Evolutionary conservation across 352 stramenopile genomes (phyloP), one percentile per base, ranked within the genome.

Genomic region (Phytophthora idaei): DNA sequence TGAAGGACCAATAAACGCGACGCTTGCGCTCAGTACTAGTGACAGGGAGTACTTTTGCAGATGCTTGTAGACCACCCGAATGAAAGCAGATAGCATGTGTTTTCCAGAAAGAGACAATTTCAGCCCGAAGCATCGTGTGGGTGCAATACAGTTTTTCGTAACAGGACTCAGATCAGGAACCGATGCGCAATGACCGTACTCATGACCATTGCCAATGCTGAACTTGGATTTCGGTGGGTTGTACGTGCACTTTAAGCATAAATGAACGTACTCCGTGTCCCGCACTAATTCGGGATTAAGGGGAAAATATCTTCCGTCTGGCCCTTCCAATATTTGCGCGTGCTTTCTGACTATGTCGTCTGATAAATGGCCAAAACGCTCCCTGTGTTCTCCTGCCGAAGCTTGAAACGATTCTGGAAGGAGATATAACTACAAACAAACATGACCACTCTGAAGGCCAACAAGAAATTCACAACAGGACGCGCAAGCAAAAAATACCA

Each of bases 221-320:
- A 42, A 54, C 29, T 54, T 54, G 2, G 48, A 44, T 31, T 54
- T 54, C 5, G 15, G 28, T 3, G 48, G 15, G 3, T 54, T 54
- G 3, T 42, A 12, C 27, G 48, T 29, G 12, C 48, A 54, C 15
- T 42, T 54, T 8, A 8, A 42, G 6, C 48, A 54, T n/a, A 54
- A 2, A 31, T 39, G 11, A 29, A 42, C n/a, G n/a, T n/a, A n/a
- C n/a, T n/a, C n/a, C n/a, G n/a, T n/a, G n/a, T n/a, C n/a, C n/a
- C n/a, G n/a, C n/a, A n/a, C n/a, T n/a, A n/a, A n/a, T n/a, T n/a
- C n/a, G n/a, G n/a, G n/a, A n/a, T n/a, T n/a, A n/a, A n/a, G n/a
- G n/a, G n/a, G n/a, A n/a, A n/a, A n/a, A n/a, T n/a, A n/a, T n/a
- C n/a, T n/a, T n/a, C n/a, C n/a, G n/a, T n/a, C n/a, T n/a, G n/a